These are phyloP conservation scores for Termitomyces sp. DNA, from an alignment of 768 basidiomycete genomes.

Conservation along the genomic window DNA sequence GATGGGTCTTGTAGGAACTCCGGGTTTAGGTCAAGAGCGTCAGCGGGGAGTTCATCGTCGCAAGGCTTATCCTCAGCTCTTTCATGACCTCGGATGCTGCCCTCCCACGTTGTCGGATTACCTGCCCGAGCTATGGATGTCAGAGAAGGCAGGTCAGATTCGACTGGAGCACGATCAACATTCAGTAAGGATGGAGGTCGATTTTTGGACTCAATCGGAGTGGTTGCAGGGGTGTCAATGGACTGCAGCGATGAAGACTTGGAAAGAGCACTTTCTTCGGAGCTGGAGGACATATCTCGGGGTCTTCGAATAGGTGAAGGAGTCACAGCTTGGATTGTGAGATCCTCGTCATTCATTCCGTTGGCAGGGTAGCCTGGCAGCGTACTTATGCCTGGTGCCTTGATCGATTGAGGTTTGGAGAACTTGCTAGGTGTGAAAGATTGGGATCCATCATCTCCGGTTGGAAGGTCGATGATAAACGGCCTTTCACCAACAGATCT, in stretches of 20 bases:
- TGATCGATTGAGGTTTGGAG: slow-evolving; percentile 29
- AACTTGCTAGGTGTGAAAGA: slow-evolving; percentile 45
- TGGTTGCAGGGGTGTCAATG: slow-evolving; percentile 43
- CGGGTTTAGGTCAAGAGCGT: slow-evolving; percentile 39
- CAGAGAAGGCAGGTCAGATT: slow-evolving; percentile 45
- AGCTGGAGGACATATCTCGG: slow-evolving; percentile 39
- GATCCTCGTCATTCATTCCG: slow-evolving; percentile 48
- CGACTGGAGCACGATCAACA: slow-evolving; percentile 25
- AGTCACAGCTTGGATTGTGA: slow-evolving; percentile 49
- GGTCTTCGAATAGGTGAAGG: slow-evolving; percentile 24
- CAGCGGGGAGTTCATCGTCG: slow-evolving; percentile 44
- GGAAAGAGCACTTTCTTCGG: slow-evolving; percentile 45
- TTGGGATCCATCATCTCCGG: slow-evolving; percentile 36
- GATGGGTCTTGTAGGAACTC: slow-evolving; percentile 35
- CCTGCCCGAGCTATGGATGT: slow-evolving; percentile 43
- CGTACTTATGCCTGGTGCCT: slow-evolving; percentile 27
- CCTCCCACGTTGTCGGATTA: slow-evolving; percentile 57
- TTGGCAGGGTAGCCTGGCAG: slow-evolving; percentile 30
- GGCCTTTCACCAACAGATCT: slow-evolving; percentile 55
- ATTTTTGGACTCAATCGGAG: slow-evolving; percentile 37
- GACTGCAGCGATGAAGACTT: slow-evolving; percentile 41
- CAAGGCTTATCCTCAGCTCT: slow-evolving; percentile 49
- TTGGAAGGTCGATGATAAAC: slow-evolving; percentile 61
- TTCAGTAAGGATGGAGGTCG: slow-evolving; percentile 24
- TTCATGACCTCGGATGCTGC: slow-evolving; percentile 29